Conservation (phyloP, 108 stramenopile genomes). For the Skeletonema potamos region DNA sequence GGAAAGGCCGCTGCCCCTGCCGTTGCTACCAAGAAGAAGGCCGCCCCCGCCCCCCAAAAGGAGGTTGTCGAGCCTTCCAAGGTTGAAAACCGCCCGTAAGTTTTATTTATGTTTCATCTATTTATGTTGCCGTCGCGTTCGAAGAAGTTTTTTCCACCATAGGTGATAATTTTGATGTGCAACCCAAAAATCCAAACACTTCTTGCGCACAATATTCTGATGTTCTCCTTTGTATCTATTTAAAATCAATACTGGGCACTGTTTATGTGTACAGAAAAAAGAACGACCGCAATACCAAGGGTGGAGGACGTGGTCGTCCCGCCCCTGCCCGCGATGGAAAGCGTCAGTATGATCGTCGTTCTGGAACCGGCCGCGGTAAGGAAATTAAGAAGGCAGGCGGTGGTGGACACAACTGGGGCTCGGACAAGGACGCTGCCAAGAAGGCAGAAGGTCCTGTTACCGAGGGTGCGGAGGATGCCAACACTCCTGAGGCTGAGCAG, state of each 20-base stretch:
- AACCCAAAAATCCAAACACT: not conserved
- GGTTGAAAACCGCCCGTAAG: constrained; percentile 53
- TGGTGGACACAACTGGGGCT: constrained; percentile 92
- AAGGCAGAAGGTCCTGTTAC: constrained; percentile 64
- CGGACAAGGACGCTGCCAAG: constrained; percentile 80
- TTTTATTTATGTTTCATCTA: not conserved
- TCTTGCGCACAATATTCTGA: not conserved
- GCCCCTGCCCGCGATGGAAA: constrained; percentile 80
- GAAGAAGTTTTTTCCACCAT: not conserved
- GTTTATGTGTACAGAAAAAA: constrained; percentile 15
- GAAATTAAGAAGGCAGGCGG: constrained; percentile 91
- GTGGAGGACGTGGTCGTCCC: constrained; percentile 70
- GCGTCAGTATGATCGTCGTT: constrained; percentile 84
- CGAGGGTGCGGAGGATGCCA: constrained; percentile 51
- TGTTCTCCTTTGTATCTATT: constrained; percentile 1
- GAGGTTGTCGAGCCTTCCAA: constrained; percentile 63
- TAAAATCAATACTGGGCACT: not conserved
- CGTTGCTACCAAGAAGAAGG: constrained; percentile 51
- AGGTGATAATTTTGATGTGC: not conserved
- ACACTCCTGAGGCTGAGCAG: constrained; percentile 35
- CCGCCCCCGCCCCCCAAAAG: constrained; percentile 48
- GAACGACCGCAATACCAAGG: constrained; percentile 80
- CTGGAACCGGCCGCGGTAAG: constrained; percentile 90
- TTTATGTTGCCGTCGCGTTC: not conserved
- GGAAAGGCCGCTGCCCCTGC: constrained; percentile 34